phyloP scores from a whole-genome alignment of 1,284 basidiomycete genomes.

The Ceratobasidium sp. region DNA sequence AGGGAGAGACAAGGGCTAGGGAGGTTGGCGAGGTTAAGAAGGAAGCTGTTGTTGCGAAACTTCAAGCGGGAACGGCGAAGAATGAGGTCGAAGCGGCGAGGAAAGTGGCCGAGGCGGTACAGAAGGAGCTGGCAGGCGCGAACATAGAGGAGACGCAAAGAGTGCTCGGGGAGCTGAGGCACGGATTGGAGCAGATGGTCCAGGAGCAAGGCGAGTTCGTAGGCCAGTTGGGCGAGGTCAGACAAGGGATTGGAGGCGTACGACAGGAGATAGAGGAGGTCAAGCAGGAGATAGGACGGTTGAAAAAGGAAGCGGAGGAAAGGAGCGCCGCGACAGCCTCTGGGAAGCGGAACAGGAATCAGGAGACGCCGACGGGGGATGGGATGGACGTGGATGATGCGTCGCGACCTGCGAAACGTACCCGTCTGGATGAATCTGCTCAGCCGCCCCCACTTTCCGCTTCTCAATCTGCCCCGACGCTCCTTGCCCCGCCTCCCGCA shows the following conservation, averaged over 20 bases:
- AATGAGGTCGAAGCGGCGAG: not conserved
- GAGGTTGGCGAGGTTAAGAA: conserved; percentile 4
- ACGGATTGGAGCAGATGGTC: not conserved
- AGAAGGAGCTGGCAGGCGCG: conserved; percentile 2
- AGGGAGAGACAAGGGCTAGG: not conserved
- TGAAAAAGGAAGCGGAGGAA: not conserved
- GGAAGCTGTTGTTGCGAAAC: not conserved
- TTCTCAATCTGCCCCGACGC: not conserved
- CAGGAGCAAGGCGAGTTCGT: not conserved
- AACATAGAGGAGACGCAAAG: conserved; percentile 5
- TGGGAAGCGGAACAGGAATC: conserved; percentile 19
- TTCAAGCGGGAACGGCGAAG: not conserved
- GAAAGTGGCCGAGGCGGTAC: conserved; percentile 8
- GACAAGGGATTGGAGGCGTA: not conserved
- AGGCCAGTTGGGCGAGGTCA: not conserved
- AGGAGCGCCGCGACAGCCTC: not conserved
- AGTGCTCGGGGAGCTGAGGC: not conserved
- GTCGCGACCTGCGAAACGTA: conserved; percentile 7
- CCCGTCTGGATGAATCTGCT: not conserved
- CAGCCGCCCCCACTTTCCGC: not conserved
- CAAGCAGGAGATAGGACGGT: not conserved
- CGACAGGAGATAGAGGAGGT: not conserved
- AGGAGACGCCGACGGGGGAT: not conserved
- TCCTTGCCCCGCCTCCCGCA: not conserved
- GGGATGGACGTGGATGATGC: conserved; percentile 28